Evolutionary conservation across 2,329 filamentous ascomycete genomes (phyloP).

Genomic region (Fusarium oxysporum): DNA sequence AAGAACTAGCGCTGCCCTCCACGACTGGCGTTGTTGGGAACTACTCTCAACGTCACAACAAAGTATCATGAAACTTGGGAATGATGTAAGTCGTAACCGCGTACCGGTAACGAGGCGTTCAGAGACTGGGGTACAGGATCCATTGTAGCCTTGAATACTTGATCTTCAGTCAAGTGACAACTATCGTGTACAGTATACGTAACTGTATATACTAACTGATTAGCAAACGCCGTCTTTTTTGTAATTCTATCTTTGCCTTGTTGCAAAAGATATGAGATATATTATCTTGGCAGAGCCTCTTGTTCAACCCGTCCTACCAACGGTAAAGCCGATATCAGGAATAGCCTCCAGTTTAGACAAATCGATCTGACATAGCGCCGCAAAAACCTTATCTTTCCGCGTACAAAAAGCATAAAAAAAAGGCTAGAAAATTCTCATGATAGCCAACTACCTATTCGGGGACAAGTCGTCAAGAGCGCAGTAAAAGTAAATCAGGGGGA

Average conservation of each 20-base stretch:
- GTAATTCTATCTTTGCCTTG: not conserved
- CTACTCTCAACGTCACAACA: conserved; percentile 33
- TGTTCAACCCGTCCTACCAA: not conserved
- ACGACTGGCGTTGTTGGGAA: conserved; percentile 36
- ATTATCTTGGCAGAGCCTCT: conserved; percentile 12
- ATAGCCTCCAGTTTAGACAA: not conserved
- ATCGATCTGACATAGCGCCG: conserved; percentile 7
- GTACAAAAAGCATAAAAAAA: not conserved
- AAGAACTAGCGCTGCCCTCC: conserved; percentile 23
- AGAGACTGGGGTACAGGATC: conserved; percentile 1
- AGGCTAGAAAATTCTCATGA: conserved; percentile 19
- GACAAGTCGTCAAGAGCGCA: not conserved
- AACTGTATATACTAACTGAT: not conserved
- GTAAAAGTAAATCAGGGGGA: conserved; percentile 21
- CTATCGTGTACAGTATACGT: conserved; percentile 1
- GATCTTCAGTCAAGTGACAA: conserved; percentile 1
- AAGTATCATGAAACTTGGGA: conserved; percentile 17
- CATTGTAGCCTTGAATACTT: not conserved
- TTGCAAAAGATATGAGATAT: not conserved
- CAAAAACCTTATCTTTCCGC: conserved; percentile 16
- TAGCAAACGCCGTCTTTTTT: not conserved
- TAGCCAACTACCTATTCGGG: conserved; percentile 27
- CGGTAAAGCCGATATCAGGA: not conserved
- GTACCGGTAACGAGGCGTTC: not conserved
- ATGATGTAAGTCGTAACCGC: conserved; percentile 23